These are phyloP conservation scores for Blastobotrys serpentis DNA, from an alignment of 1,139 yeast species.

Conservation along the genomic window DNA sequence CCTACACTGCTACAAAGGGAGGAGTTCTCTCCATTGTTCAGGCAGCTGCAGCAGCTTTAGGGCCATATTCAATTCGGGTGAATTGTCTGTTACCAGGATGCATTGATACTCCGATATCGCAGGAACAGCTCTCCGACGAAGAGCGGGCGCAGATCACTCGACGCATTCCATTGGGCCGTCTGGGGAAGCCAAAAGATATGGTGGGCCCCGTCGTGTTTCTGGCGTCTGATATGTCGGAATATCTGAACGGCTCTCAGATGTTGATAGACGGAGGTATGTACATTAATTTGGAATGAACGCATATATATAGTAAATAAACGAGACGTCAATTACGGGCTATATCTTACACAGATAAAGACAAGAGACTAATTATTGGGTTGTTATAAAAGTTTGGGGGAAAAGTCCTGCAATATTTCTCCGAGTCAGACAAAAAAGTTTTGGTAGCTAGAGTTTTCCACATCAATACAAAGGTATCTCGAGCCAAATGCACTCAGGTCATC, in stretches of 20 bases:
- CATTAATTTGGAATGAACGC: constrained; percentile 43
- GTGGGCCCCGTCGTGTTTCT: constrained; percentile 50
- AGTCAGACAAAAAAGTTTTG: constrained; percentile 48
- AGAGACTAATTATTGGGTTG: too few species aligned
- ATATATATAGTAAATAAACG: too few species aligned
- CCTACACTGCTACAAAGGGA: constrained; percentile 50
- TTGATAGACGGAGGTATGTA: constrained; percentile 51
- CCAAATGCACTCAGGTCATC: constrained; percentile 96
- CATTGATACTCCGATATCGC: constrained; percentile 44
- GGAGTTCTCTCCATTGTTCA: constrained; percentile 49
- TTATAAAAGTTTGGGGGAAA: not conserved
- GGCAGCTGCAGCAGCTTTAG: constrained; percentile 46
- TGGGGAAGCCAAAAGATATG: constrained; percentile 46
- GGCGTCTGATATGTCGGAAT: constrained; percentile 46
- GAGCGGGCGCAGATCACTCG: constrained; percentile 36
- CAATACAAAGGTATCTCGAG: constrained; percentile 79
- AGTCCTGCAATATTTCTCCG: constrained; percentile 1
- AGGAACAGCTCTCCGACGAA: constrained; percentile 44
- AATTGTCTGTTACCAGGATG: constrained; percentile 49
- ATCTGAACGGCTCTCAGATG: constrained; percentile 47
- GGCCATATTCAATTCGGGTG: constrained; percentile 34
- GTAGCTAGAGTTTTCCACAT: constrained; percentile 94
- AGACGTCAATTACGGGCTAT: too few species aligned
- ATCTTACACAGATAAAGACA: too few species aligned
- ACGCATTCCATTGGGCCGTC: constrained; percentile 48